Evolutionary conservation across 768 basidiomycete species (phyloP).

Genomic region (Termitomyces sp.): DNA sequence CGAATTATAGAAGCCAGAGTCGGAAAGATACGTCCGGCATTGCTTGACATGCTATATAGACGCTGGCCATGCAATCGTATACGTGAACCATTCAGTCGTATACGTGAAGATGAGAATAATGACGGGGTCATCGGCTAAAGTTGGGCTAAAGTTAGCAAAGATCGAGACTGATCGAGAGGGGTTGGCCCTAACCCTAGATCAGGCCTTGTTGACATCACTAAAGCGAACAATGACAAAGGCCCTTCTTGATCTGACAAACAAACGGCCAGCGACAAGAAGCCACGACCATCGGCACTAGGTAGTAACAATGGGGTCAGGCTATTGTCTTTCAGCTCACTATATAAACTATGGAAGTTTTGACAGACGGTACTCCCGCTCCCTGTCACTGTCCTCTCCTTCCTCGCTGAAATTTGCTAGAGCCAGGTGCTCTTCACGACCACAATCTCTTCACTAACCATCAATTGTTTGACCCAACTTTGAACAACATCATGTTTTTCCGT

Average conservation of each 20-base stretch:
- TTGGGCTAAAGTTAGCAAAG: no score
- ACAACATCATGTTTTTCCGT: slow-evolving; percentile 10
- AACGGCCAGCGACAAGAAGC: background rate
- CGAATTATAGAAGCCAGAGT: no score
- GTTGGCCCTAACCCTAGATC: slow-evolving; percentile 11
- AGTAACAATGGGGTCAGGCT: slow-evolving; percentile 13
- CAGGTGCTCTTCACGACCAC: slow-evolving; percentile 24
- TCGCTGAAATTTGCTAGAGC: slow-evolving; percentile 14
- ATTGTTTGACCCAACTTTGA: slow-evolving; percentile 1
- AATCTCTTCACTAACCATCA: slow-evolving; percentile 9
- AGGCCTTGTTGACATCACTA: slow-evolving; percentile 5
- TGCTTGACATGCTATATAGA: no score
- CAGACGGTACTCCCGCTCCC: background rate
- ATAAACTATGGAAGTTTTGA: slow-evolving; percentile 4
- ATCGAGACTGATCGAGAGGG: no score
- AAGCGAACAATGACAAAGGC: slow-evolving; percentile 12
- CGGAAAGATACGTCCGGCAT: no score
- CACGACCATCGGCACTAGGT: background rate
- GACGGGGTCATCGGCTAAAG: no score
- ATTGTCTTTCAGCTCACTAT: slow-evolving; percentile 17
- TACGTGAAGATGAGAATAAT: no score
- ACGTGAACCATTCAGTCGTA: no score
- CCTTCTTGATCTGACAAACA: background rate
- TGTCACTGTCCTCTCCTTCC: background rate
- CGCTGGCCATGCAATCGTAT: no score